Percentiles rank a stretch among this genome's conserved stretches.
Evolutionary conservation across 192 early-diverging fungal species (phyloP).

Genomic region (Funneliformis geosporum): DNA sequence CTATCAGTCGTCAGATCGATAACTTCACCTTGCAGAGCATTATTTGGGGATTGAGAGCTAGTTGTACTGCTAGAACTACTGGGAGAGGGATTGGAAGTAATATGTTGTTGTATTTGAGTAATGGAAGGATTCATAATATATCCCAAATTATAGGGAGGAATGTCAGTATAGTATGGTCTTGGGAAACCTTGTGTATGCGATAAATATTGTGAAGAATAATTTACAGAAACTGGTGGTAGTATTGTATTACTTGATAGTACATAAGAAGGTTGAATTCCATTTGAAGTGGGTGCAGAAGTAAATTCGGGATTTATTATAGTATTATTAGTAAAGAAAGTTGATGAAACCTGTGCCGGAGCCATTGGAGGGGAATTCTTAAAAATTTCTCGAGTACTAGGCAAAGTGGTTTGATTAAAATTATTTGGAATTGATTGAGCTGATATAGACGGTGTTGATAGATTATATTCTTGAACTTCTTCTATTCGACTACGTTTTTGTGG

Average conservation of each 20-base stretch:
- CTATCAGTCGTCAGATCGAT: constrained; percentile 42
- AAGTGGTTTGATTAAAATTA: background rate
- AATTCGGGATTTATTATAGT: too few relatives aligned
- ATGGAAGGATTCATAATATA: background rate
- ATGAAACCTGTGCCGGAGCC: too few relatives aligned
- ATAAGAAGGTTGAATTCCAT: too few relatives aligned
- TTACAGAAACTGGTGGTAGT: background rate
- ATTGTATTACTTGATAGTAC: too few relatives aligned
- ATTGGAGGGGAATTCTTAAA: background rate
- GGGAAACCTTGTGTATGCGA: background rate
- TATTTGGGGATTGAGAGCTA: constrained; percentile 21
- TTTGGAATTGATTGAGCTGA: background rate
- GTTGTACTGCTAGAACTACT: constrained; percentile 15
- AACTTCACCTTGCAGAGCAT: background rate
- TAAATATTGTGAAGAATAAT: background rate
- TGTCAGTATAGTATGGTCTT: background rate
- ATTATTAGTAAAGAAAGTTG: too few relatives aligned
- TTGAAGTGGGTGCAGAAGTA: too few relatives aligned
- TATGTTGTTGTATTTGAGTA: constrained; percentile 6
- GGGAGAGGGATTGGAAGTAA: background rate
- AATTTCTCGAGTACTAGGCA: background rate
- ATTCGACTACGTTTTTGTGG: background rate
- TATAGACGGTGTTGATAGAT: background rate
- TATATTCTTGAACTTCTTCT: background rate
- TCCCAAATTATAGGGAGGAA: background rate